These are phyloP conservation scores for Boletus smithii DNA, from an alignment of 1,284 basidiomycete genomes.

Conservation along the genomic window DNA sequence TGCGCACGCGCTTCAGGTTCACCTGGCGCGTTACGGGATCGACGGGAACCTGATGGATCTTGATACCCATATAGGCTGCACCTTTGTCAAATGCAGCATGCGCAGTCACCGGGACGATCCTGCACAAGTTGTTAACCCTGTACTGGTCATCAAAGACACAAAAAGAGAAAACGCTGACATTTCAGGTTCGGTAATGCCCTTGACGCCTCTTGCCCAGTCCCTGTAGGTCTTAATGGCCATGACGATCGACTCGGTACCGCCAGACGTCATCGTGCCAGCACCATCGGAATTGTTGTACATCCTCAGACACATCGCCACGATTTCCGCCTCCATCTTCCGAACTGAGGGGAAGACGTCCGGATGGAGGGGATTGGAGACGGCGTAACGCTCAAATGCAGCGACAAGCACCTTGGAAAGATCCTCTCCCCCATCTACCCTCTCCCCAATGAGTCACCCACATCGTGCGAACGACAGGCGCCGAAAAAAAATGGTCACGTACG, in stretches of 20 bases:
- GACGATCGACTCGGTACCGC: slow-evolving; percentile 94
- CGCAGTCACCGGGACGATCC: slow-evolving; percentile 81
- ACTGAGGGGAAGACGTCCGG: slow-evolving; percentile 94
- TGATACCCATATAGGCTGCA: slow-evolving; percentile 87
- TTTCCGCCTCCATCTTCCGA: slow-evolving; percentile 96
- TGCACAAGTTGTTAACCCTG: slow-evolving; percentile 30
- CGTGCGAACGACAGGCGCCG: not conserved
- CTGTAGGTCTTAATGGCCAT: slow-evolving; percentile 94
- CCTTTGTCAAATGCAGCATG: slow-evolving; percentile 98
- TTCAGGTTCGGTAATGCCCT: slow-evolving; percentile 90
- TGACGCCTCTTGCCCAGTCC: slow-evolving; percentile 85
- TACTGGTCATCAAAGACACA: not conserved
- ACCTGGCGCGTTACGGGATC: slow-evolving; percentile 79
- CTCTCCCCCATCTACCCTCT: slow-evolving; percentile 83
- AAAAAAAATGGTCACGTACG: slow-evolving; percentile 47
- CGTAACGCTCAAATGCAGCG: slow-evolving; percentile 67
- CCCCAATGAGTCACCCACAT: not conserved
- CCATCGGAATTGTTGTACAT: slow-evolving; percentile 84
- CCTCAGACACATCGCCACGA: slow-evolving; percentile 90
- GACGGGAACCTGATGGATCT: slow-evolving; percentile 88
- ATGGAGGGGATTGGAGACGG: slow-evolving; percentile 88
- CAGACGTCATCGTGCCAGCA: slow-evolving; percentile 90
- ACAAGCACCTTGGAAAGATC: slow-evolving; percentile 74
- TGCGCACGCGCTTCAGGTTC: slow-evolving; percentile 70
- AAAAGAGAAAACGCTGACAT: slow-evolving; percentile 59